These are phyloP conservation scores for Gaertneriomyces semiglobifer DNA, from an alignment of 192 early-diverging fungal species.

Conservation along the genomic window DNA sequence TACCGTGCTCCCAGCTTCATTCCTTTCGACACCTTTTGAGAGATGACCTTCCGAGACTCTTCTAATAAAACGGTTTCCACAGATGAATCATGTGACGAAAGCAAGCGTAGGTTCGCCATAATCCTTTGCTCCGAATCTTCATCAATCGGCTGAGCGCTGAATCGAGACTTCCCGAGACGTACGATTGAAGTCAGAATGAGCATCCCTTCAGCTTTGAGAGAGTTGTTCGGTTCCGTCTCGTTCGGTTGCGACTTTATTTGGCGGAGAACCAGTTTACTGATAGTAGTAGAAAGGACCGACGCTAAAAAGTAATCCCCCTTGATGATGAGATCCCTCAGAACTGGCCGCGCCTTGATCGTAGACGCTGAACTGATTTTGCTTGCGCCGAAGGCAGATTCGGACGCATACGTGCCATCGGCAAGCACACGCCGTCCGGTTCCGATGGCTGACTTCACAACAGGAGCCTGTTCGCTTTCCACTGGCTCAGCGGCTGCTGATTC, in stretches of 20 bases:
- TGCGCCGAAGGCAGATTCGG: slow-evolving; percentile 82
- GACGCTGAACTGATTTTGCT: slow-evolving; percentile 31
- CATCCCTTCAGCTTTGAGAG: slow-evolving; percentile 92
- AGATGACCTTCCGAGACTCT: not conserved
- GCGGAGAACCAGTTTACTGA: slow-evolving; percentile 88
- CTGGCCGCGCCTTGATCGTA: slow-evolving; percentile 31
- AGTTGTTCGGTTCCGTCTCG: slow-evolving; percentile 57
- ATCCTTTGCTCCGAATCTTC: slow-evolving; percentile 96
- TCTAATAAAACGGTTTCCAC: slow-evolving; percentile 9
- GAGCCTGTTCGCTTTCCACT: slow-evolving; percentile 28
- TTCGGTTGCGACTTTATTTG: slow-evolving; percentile 40
- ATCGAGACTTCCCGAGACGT: slow-evolving; percentile 85
- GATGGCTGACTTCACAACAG: slow-evolving; percentile 25
- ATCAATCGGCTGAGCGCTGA: slow-evolving; percentile 84
- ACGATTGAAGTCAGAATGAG: slow-evolving; percentile 96
- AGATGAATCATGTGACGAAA: slow-evolving; percentile 22
- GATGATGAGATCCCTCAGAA: slow-evolving; percentile 67
- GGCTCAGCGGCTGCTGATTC: slow-evolving; percentile 49
- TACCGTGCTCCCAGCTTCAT: too few relatives aligned
- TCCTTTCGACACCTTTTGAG: too few relatives aligned
- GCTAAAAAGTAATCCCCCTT: slow-evolving; percentile 93
- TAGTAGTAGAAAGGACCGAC: slow-evolving; percentile 79
- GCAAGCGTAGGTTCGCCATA: slow-evolving; percentile 68
- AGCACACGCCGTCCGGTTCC: slow-evolving; percentile 71
- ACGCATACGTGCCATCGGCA: slow-evolving; percentile 96